These are phyloP conservation scores for Aureobasidium sp. DNA, from an alignment of 2,329 filamentous ascomycete species.

Conservation along the genomic window DNA sequence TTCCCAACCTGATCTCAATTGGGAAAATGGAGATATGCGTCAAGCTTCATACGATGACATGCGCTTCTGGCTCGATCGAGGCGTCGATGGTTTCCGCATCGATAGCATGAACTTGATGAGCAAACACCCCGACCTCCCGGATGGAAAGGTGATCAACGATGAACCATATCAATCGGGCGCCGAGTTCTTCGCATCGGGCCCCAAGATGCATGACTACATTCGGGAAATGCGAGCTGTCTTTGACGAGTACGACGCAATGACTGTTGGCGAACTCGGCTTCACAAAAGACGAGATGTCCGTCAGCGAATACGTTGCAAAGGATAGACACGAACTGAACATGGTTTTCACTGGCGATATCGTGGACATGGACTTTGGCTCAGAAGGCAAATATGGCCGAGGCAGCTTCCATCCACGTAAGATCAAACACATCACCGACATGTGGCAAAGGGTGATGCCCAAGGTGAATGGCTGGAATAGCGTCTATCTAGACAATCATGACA, in stretches of 20 bases:
- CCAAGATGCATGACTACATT: constrained; percentile 64
- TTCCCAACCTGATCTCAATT: constrained; percentile 54
- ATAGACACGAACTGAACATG: constrained; percentile 51
- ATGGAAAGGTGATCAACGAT: constrained; percentile 45
- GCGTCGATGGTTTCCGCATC: constrained; percentile 52
- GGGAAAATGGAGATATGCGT: constrained; percentile 51
- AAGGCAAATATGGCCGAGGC: constrained; percentile 32
- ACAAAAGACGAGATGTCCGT: constrained; percentile 50
- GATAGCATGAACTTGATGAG: constrained; percentile 57
- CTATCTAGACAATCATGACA: constrained; percentile 55
- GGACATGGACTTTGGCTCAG: constrained; percentile 42
- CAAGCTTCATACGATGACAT: constrained; percentile 52
- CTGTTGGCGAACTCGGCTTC: constrained; percentile 68
- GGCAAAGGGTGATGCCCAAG: constrained; percentile 56
- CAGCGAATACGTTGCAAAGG: constrained; percentile 45
- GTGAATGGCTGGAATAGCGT: constrained; percentile 57
- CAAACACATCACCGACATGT: constrained; percentile 45
- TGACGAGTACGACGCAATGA: constrained; percentile 63
- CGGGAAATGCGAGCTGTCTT: constrained; percentile 60
- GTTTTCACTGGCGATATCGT: constrained; percentile 55
- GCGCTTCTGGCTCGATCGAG: constrained; percentile 54
- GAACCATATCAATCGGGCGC: constrained; percentile 53
- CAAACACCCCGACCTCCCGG: constrained; percentile 46
- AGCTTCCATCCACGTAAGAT: constrained; percentile 44
- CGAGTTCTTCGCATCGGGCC: constrained; percentile 63